phyloP scores from a whole-genome alignment of 768 basidiomycete genomes.

The Naganishia kalamii region DNA sequence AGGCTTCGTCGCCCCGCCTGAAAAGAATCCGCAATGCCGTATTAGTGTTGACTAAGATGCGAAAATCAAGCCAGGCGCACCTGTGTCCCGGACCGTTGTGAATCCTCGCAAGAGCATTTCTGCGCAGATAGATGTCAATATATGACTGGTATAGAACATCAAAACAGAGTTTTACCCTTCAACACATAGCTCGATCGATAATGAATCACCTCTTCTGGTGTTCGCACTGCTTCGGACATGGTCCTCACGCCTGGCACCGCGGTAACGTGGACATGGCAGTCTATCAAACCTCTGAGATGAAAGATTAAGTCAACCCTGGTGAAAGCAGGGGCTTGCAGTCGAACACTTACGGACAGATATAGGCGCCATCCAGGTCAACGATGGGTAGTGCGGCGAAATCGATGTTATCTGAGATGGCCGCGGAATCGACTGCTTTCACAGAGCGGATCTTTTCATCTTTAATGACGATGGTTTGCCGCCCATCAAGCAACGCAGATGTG shows the following conservation, averaged over 20 bases:
- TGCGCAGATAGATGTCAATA: slow-evolving; percentile 37
- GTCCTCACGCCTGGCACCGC: slow-evolving; percentile 49
- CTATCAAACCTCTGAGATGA: slow-evolving; percentile 47
- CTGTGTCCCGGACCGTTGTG: slow-evolving; percentile 49
- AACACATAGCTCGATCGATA: slow-evolving; percentile 49
- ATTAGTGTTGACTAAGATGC: neutral
- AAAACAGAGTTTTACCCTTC: slow-evolving; percentile 30
- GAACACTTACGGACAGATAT: slow-evolving; percentile 44
- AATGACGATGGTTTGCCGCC: slow-evolving; percentile 38
- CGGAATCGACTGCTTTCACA: slow-evolving; percentile 25
- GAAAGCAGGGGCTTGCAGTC: neutral
- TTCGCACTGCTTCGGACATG: slow-evolving; percentile 47
- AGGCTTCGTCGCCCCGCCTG: slow-evolving; percentile 49
- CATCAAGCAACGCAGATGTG: slow-evolving; percentile 32
- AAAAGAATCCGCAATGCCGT: too few species aligned
- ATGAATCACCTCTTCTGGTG: slow-evolving; percentile 44
- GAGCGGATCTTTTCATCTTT: slow-evolving; percentile 40
- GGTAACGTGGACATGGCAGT: slow-evolving; percentile 51
- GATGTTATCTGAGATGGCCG: neutral
- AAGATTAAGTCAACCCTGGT: neutral
- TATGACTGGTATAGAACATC: neutral
- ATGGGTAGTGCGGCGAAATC: slow-evolving; percentile 20
- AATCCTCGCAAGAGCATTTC: slow-evolving; percentile 50
- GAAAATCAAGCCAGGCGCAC: neutral
- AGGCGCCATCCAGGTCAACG: slow-evolving; percentile 48